phyloP scores from a whole-genome alignment of 331 rosid species.

The Malus hybrid region DNA sequence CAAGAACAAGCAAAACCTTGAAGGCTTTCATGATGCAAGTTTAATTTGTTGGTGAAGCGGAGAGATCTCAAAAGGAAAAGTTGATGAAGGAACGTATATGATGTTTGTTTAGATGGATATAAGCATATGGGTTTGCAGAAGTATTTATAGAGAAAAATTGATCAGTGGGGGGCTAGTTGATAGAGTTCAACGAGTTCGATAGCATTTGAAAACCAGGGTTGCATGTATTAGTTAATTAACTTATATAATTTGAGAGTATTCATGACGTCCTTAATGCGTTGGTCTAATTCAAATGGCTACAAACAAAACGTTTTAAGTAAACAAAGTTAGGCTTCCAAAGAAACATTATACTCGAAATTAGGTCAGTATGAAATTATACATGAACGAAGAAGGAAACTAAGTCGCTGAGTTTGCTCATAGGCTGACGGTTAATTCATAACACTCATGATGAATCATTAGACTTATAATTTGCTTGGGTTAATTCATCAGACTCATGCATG shows the following conservation, averaged over 20 bases:
- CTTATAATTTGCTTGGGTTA: no score
- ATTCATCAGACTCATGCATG: background rate
- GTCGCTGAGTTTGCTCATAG: background rate
- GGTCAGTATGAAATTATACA: background rate
- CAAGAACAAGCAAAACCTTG: slow-evolving; percentile 19
- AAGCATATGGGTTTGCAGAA: slow-evolving; percentile 4
- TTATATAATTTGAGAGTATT: background rate
- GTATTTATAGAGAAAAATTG: slow-evolving; percentile 17
- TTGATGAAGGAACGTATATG: background rate
- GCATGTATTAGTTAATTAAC: no score
- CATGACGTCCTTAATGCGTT: slow-evolving; percentile 15
- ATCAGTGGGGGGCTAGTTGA: background rate
- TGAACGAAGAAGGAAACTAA: background rate
- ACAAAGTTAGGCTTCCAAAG: slow-evolving; percentile 32
- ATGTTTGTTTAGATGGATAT: slow-evolving; percentile 15
- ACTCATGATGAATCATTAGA: no score
- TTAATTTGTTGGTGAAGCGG: background rate
- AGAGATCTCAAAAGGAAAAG: background rate
- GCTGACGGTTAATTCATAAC: no score
- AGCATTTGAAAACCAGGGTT: no score
- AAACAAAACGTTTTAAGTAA: slow-evolving; percentile 3
- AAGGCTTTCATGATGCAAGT: slow-evolving; percentile 24
- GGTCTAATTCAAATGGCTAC: slow-evolving; percentile 33
- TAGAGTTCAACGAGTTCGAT: no score
- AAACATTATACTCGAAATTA: slow-evolving; percentile 10